These are phyloP conservation scores for Zoysia matrella DNA, from an alignment of 202 grass and related monocot species.

Conservation along the genomic window DNA sequence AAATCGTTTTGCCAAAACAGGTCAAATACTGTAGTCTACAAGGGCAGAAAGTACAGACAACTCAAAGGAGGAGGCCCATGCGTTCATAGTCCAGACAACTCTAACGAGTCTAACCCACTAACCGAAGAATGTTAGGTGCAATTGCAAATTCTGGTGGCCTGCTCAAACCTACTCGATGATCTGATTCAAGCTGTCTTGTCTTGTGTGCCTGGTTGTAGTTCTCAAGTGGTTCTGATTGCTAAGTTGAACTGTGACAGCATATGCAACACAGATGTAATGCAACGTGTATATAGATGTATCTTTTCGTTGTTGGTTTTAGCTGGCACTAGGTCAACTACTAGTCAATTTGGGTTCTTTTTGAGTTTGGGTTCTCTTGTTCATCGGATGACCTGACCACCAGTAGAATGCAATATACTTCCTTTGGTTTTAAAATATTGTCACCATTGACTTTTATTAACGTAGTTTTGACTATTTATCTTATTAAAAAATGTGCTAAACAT, in stretches of 20 bases:
- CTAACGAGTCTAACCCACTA: constrained; percentile 46
- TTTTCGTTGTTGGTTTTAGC: constrained; percentile 28
- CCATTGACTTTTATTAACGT: too few relatives aligned
- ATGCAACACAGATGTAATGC: constrained; percentile 37
- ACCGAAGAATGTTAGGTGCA: constrained; percentile 50
- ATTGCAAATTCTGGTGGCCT: constrained; percentile 51
- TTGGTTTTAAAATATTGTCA: too few relatives aligned
- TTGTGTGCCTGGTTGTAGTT: constrained; percentile 12
- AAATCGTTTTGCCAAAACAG: constrained; percentile 44
- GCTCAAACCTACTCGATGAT: constrained; percentile 11
- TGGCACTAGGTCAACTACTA: constrained; percentile 38
- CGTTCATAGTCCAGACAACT: constrained; percentile 43
- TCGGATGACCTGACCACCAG: constrained; percentile 30
- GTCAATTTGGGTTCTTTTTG: constrained; percentile 15
- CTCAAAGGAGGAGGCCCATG: constrained; percentile 34
- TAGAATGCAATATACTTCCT: constrained; percentile 44
- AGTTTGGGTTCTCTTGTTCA: constrained; percentile 44
- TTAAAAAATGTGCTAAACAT: too few relatives aligned
- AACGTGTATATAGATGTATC: constrained; percentile 53
- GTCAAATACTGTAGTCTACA: constrained; percentile 72
- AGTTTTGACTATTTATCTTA: too few relatives aligned
- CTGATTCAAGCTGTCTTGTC: constrained; percentile 16
- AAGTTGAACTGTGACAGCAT: constrained; percentile 23
- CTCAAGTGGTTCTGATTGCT: constrained; percentile 16
- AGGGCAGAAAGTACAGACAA: constrained; percentile 66